Evolutionary conservation across 768 basidiomycete genomes (phyloP), one percentile per base, ranked within the genome.

Genomic region (Butyriboletus loyo): DNA sequence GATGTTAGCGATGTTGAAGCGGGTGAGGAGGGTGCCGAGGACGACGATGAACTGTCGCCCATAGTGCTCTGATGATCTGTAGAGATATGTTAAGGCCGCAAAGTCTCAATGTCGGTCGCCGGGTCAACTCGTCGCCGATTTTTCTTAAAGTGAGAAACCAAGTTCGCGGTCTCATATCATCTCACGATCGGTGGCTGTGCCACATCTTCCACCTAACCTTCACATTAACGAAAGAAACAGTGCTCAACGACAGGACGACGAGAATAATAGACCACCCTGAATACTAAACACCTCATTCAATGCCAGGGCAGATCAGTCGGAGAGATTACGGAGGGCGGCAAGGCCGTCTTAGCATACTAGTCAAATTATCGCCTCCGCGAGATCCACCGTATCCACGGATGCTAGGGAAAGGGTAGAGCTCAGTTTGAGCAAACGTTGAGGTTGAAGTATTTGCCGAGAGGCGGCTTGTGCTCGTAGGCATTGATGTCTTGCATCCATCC

Each of bases 371-470:
- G 10, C 22, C 13, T 15, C 8, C 25, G 36, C 10, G 13, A 8
- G 22, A 11, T 21, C 14, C n/a, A n/a, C n/a, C n/a, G n/a, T n/a
- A n/a, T n/a, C n/a, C 46, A 40, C n/a, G n/a, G 5, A 9, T 31
- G 19, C n/a, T 21, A 30, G 14, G 30, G 5, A 48, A 22, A 36
- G 17, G 21, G 9, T 11, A 40, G 1, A 28, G 19, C 22, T 50
- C 49, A 52, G 52, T 57, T 44, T 27, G 38, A 24, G 63, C 77
- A 79, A 37, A 25, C 19, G 35, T 73, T 59, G 41, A 89, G 75
- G 68, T 90, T 90, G 74, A 83, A 83, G 73, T 82, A 88, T 66
- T 80, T 75, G 53, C 86, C 87, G 17, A 86, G 73, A 43, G 68
- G 73, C 17, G 72, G 72, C 35, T 56, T 56, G 49, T 53, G 31